Evolutionary conservation across 208 protist genomes (phyloP), one percentile per base, ranked within the genome.

Genomic region (Leishmania amazonensis): DNA sequence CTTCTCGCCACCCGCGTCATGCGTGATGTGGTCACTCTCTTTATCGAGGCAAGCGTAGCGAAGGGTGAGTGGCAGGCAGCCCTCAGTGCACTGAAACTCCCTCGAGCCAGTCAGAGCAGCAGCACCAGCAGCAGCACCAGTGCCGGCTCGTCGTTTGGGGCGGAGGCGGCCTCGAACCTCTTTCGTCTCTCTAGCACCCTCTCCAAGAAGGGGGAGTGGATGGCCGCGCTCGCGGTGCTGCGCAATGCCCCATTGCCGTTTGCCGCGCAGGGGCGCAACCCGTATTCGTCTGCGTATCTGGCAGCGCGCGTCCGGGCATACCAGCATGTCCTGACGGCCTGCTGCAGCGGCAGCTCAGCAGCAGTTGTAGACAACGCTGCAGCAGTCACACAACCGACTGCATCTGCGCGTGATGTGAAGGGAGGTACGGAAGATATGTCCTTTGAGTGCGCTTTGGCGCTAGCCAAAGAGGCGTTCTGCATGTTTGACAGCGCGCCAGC

Each of bases 31-130:
- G 21, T 78, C 4, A 80, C 76, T 7, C 80, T 87, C 57, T 84
- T 84, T 57, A 77, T 87, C 17, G 83, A 83, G 38, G 78, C 83
- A 62, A 86, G 83, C 58, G 47, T 86, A 31, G 78, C 78, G 28
- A 82, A 86, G 40, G 83, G 83, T 0, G 83, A 86, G 75, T 86
- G 83, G 83, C 73, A 76, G 3, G 83, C 75, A 40, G 83, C 83
- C 35, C 83, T 86, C 67, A 62, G 53, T 42, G 62, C 78, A 4
- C 53, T 86, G 8, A 78, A 80, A 49, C 38, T 62, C n/a, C 58
- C 53, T 17, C n/a, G 13, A n/a, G 28, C 42, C 42, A 21, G 42
- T 74, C 42, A 28, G 17, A 31, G 45, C 24, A 74, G 42, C 8
- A 47, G 9, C 45, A 47, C 0, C 45, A 47, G 40, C 67, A 6